A percentile compares a stretch with the other conserved stretches of the same genome.
phyloP scores from a whole-genome alignment of 257 asterid species.

The Solanum raphanifolium region DNA sequence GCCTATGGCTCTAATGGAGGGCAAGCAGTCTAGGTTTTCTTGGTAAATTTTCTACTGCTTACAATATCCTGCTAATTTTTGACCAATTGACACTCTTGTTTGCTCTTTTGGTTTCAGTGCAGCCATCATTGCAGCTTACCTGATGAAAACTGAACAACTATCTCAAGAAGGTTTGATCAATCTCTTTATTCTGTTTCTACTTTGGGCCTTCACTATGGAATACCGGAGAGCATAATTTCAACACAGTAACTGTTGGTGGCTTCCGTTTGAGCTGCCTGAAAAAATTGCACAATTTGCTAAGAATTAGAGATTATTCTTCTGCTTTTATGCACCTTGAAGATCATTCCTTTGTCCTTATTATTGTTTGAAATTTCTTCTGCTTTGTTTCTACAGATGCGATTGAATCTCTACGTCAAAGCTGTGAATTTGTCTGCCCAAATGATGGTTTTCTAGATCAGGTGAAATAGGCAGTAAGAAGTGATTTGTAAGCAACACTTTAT shows the following conservation, averaged over 20 bases:
- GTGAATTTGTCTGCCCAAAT: constrained; percentile 76
- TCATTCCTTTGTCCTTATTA: neutral
- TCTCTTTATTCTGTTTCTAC: constrained; percentile 7
- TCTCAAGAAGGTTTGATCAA: constrained; percentile 62
- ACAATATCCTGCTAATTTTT: constrained; percentile 26
- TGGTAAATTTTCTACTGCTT: neutral
- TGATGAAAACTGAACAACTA: constrained; percentile 90
- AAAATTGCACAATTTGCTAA: neutral
- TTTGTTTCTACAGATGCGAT: constrained; percentile 54
- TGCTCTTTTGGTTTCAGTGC: constrained; percentile 83
- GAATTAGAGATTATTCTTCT: neutral
- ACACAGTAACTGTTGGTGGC: neutral
- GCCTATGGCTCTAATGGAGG: neutral
- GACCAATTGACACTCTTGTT: constrained; percentile 51
- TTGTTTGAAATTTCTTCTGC: neutral
- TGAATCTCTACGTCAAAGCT: constrained; percentile 70
- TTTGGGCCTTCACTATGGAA: constrained; percentile 7
- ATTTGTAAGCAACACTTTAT: neutral
- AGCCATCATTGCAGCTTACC: constrained; percentile 76
- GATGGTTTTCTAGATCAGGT: constrained; percentile 98
- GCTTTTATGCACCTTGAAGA: neutral
- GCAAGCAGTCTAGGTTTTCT: neutral
- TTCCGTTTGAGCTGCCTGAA: constrained; percentile 3
- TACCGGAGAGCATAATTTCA: neutral
- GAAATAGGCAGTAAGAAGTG: constrained; percentile 8